Conservation (phyloP, 176 grass and related monocot genomes). For the Triticum urartu region DNA sequence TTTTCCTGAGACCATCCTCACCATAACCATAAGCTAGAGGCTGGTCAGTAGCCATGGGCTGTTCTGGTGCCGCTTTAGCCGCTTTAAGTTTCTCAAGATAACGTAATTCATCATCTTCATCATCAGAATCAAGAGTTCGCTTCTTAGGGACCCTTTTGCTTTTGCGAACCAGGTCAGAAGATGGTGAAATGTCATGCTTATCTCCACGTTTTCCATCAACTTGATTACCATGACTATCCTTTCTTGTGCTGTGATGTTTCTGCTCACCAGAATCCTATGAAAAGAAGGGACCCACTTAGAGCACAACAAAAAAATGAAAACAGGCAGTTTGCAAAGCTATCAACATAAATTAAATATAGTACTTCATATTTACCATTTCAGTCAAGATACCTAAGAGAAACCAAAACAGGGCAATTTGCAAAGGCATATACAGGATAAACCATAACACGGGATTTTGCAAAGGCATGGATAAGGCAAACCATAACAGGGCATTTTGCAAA, state of each 20-base stretch:
- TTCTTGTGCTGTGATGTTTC: constrained; percentile 29
- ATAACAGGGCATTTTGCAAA: constrained; percentile 15
- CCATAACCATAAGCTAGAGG: constrained; percentile 41
- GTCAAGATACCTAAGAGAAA: constrained; percentile 7
- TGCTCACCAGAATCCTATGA: constrained; percentile 37
- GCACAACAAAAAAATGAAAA: constrained; percentile 5
- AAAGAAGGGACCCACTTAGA: constrained; percentile 10
- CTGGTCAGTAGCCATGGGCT: constrained; percentile 22
- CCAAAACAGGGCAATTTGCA: neutral
- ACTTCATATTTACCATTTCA: neutral
- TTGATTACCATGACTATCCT: constrained; percentile 22
- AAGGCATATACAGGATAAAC: neutral
- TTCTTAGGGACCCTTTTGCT: constrained; percentile 78
- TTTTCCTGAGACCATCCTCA: constrained; percentile 60
- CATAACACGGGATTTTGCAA: neutral
- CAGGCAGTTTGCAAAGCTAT: neutral
- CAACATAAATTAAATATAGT: constrained; percentile 8
- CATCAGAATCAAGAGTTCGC: constrained; percentile 53
- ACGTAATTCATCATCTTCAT: constrained; percentile 54
- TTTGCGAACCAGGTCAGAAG: constrained; percentile 58
- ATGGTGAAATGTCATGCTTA: constrained; percentile 43
- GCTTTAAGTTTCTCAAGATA: constrained; percentile 75
- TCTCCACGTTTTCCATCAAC: constrained; percentile 32
- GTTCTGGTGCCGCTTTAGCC: constrained; percentile 46
- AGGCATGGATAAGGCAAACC: constrained; percentile 1